Conservation (phyloP, 805 yeast genomes). For the Myxozyma mucilagina region DNA sequence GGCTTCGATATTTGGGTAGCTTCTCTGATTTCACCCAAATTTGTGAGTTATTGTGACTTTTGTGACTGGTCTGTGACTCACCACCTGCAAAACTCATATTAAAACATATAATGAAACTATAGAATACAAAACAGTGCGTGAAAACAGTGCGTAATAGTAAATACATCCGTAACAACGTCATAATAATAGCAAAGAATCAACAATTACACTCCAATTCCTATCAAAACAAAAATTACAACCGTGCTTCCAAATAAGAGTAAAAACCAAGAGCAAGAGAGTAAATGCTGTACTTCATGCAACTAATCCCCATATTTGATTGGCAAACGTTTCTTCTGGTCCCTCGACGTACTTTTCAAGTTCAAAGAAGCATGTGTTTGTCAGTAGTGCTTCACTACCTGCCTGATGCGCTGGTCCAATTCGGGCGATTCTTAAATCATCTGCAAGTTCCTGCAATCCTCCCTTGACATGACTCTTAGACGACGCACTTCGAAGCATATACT, state of each 20-base stretch:
- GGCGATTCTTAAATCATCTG: conserved; percentile 47
- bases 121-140: no score
- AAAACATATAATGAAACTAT: no score
- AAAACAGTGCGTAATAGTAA: neutral
- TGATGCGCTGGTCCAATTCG: conserved; percentile 42
- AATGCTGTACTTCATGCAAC: conserved; percentile 35
- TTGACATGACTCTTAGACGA: conserved; percentile 31
- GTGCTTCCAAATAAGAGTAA: neutral
- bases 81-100: no score
- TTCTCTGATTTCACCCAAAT: no score
- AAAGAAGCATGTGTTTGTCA: conserved; percentile 47
- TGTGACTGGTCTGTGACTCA: no score
- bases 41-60: no score
- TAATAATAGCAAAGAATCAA: neutral
- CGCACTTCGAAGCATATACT: conserved; percentile 47
- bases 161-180: neutral
- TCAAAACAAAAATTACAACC: neutral
- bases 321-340: conserved; percentile 16
- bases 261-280: neutral
- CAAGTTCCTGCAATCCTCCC: conserved; percentile 43
- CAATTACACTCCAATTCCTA: neutral
- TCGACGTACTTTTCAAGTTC: conserved; percentile 39
- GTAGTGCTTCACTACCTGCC: conserved; percentile 49
- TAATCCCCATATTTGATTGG: conserved; percentile 43
- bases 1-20: no score